Conservation (phyloP, 1,284 basidiomycete genomes). For the Moesziomyces parantarcticus region DNA sequence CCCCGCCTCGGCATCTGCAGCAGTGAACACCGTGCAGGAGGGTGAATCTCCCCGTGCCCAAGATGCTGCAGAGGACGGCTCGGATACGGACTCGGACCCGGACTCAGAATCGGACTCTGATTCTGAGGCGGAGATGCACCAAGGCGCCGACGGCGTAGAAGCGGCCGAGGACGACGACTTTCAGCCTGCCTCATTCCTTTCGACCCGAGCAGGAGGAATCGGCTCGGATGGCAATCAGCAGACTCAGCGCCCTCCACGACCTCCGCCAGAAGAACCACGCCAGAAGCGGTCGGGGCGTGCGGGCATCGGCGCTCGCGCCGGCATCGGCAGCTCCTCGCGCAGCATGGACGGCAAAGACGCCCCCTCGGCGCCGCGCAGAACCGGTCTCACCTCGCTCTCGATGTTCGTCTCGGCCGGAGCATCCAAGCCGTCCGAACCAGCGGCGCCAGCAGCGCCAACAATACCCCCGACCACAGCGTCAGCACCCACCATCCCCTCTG, state of each 20-base stretch:
- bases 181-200: conserved; percentile 30
- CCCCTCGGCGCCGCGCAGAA: conserved; percentile 17
- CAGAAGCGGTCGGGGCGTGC: conserved; percentile 8
- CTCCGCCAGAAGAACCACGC: background rate
- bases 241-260: background rate
- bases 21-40: background rate
- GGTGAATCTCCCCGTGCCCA: background rate
- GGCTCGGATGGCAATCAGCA: conserved; percentile 7
- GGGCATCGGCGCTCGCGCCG: conserved; percentile 34
- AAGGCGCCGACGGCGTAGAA: background rate
- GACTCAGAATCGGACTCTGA: no score
- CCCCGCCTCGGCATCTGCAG: conserved; percentile 12
- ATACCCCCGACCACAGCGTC: background rate
- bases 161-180: conserved; percentile 18
- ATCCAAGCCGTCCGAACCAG: conserved; percentile 15
- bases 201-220: conserved; percentile 15
- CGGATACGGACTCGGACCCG: background rate
- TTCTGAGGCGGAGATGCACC: background rate
- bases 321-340: conserved; percentile 18
- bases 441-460: background rate
- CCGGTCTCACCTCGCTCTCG: conserved; percentile 46
- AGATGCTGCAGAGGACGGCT: background rate
- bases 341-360: conserved; percentile 14
- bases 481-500: background rate
- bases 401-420: conserved; percentile 44